phyloP scores from a whole-genome alignment of 2,329 filamentous ascomycete species.

The Annulohypoxylon truncatum region DNA sequence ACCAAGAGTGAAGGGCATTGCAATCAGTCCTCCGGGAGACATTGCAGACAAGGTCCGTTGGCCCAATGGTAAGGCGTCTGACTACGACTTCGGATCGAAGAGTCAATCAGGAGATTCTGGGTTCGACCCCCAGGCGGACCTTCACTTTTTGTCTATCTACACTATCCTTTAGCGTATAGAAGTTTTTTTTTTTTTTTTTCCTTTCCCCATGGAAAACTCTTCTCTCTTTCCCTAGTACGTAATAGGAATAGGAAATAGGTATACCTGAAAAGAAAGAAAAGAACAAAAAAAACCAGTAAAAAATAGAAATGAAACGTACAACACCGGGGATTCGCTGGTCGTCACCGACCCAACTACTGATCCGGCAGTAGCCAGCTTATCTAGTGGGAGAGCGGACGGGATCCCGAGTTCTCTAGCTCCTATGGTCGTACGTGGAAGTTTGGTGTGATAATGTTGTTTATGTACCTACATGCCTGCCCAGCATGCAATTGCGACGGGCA shows the following conservation, averaged over 20 bases:
- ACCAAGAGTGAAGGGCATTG: neutral
- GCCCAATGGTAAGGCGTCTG: conserved; percentile 1
- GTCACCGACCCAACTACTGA: neutral
- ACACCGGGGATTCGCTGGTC: conserved; percentile 9
- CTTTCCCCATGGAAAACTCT: no score
- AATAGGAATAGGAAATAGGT: no score
- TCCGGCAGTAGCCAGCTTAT: neutral
- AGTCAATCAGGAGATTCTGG: conserved; percentile 33
- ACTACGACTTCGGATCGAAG: neutral
- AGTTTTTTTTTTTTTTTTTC: neutral
- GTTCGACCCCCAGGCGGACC: conserved; percentile 35
- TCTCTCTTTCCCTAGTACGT: neutral
- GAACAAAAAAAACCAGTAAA: neutral
- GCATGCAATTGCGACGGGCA: no score
- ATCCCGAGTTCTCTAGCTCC: neutral
- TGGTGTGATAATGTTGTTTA: neutral
- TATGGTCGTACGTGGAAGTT: neutral
- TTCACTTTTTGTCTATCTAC: neutral
- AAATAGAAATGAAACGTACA: neutral
- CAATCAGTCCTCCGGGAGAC: neutral
- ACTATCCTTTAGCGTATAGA: neutral
- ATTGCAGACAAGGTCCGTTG: neutral
- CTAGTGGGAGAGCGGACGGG: neutral
- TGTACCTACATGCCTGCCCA: no score
- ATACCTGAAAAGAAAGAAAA: neutral